Base-by-base conservation (phyloP, 257 asterid genomes). In the Petunia axillaris region DNA sequence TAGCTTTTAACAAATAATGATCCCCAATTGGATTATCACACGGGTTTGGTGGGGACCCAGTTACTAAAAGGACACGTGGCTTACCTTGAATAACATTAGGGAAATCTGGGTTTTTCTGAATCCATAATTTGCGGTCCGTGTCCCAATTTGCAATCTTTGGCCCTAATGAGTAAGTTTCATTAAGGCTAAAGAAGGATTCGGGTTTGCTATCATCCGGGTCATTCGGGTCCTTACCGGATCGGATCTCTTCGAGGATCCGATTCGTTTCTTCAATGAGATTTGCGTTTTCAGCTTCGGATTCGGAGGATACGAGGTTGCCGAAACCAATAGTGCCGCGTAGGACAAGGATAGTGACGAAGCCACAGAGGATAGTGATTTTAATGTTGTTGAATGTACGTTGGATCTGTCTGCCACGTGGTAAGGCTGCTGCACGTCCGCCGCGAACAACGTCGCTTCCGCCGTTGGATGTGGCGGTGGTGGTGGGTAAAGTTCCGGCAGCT, bases 21-120 rank as follows among this genome's bases (percentile, higher is more conserved):
- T 95, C 98, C 43, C 98, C 99, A 81, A 93, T 92, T 1, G 95
- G 88, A 81, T 95, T 95, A 77, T 92, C 97, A 81, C 99, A 95
- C 1, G 98, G 98, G 62, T 40, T 88, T 0, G 99, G 97, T 0
- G 90, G 91, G 11, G 99, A 95, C 0, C 98, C 99, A 44, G 95
- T 89, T 4, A 95, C 97, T n/a, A 95, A 95, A 84, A 95, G 40
- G 5, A 92, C 85, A 67, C 97, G 88, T 64, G 99, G 93, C 46
- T 85, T 93, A 1, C 98, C 99, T 52, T 86, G 86, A 79, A 93
- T 66, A 43, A 68, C 80, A 80, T 58, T 90, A 1, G 98, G 97
- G 74, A 95, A 95, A 6, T 82, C 79, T 0, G 95, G 97, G 80
- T 94, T 91, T 64, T 84, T 87, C 78, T 84, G 81, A 40, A 93